Evolutionary conservation across 768 basidiomycete species (phyloP).

Genomic region (Termitomyces sp.): DNA sequence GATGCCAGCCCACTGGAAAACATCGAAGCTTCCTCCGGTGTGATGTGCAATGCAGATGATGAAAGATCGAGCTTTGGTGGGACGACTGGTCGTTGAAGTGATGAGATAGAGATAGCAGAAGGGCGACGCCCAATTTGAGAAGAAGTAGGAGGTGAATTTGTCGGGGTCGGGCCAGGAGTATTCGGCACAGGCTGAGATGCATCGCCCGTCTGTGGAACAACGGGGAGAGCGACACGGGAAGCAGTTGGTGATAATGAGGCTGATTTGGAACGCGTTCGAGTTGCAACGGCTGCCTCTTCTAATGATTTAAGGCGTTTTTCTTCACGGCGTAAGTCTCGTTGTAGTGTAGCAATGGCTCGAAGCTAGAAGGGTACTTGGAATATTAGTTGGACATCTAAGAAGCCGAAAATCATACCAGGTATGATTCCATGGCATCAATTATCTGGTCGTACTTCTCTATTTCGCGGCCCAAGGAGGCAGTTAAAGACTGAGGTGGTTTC

Average conservation of each 20-base stretch:
- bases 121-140: constrained; percentile 45
- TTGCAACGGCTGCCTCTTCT: constrained; percentile 26
- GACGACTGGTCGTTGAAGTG: constrained; percentile 64
- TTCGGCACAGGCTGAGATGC: constrained; percentile 3
- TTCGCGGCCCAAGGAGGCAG: constrained; percentile 61
- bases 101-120: constrained; percentile 76
- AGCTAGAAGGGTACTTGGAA: constrained; percentile 34
- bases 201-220: constrained; percentile 5
- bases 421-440: constrained; percentile 72
- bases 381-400: background rate
- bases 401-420: constrained; percentile 42
- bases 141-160: constrained; percentile 28
- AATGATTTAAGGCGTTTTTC: constrained; percentile 44
- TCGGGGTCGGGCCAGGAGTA: constrained; percentile 21
- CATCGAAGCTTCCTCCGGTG: constrained; percentile 55
- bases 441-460: constrained; percentile 77
- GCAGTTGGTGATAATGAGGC: constrained; percentile 20
- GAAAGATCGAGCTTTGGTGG: constrained; percentile 81
- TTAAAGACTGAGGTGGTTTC: constrained; percentile 60
- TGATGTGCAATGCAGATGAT: constrained; percentile 55
- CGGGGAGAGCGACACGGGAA: constrained; percentile 13
- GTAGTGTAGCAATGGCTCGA: constrained; percentile 64
- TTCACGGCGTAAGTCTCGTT: constrained; percentile 62
- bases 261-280: constrained; percentile 18
- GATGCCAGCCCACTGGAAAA: constrained; percentile 62